Evolutionary conservation across 345 rosid species (phyloP).

Genomic region (Melaleuca alternifolia): DNA sequence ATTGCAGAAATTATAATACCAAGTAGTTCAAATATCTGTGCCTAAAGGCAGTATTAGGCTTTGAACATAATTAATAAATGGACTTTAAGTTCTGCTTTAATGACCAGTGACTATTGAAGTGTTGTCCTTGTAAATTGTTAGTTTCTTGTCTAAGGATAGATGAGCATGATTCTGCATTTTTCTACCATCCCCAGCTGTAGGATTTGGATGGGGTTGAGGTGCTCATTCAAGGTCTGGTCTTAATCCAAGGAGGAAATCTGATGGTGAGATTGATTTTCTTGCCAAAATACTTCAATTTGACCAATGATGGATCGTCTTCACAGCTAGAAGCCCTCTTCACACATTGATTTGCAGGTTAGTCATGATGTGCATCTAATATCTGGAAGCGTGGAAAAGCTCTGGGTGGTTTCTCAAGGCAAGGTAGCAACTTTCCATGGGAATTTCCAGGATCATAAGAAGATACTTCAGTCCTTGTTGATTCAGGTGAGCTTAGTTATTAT

Average conservation of each 20-base stretch:
- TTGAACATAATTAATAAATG: too few species aligned
- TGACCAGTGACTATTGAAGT: neutral
- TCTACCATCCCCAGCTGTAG: too few species aligned
- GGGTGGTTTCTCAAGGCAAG: neutral
- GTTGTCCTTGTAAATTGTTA: neutral
- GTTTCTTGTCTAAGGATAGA: neutral
- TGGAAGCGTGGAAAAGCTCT: neutral
- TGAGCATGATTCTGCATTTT: neutral
- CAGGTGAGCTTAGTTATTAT: neutral
- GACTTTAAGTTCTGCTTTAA: too few species aligned
- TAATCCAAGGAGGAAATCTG: neutral
- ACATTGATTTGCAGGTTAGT: neutral
- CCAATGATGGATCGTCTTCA: neutral
- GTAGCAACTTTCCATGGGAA: neutral
- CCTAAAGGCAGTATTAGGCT: neutral
- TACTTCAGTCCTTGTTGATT: neutral
- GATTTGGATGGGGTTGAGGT: too few species aligned
- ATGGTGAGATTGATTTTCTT: neutral
- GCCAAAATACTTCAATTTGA: neutral
- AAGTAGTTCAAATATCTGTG: neutral
- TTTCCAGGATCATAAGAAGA: neutral
- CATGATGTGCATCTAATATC: neutral
- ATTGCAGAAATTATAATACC: neutral
- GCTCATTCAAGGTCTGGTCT: too few species aligned
- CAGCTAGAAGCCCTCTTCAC: neutral